These are phyloP conservation scores for Guyanaporus albipodus DNA, from an alignment of 768 basidiomycete species.

Conservation along the genomic window DNA sequence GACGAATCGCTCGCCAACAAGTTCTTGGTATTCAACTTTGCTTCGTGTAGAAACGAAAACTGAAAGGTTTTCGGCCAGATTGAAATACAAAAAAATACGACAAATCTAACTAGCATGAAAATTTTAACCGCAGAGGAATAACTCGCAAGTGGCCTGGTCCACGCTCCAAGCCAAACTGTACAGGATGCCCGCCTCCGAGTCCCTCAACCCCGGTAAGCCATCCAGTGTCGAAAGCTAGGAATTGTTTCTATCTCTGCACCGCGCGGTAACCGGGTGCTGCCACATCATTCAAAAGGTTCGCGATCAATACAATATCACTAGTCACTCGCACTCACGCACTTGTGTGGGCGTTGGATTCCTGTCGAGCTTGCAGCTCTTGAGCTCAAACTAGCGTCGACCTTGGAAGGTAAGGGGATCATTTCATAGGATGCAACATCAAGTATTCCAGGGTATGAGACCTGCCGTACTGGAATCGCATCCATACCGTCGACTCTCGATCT, in stretches of 20 bases:
- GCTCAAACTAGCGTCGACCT: neutral
- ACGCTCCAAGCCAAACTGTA: too few relatives aligned
- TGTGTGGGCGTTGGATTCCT: neutral
- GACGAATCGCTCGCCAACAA: too few relatives aligned
- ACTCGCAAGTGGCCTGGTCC: neutral
- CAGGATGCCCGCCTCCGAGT: conserved; percentile 3
- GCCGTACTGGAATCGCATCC: neutral
- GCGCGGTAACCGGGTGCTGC: neutral
- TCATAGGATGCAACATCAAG: neutral
- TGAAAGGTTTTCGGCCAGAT: too few relatives aligned
- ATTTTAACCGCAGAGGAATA: neutral
- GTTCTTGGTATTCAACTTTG: too few relatives aligned
- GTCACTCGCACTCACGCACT: conserved; percentile 14
- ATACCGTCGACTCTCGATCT: neutral
- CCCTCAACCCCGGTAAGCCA: conserved; percentile 8
- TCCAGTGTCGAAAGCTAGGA: conserved; percentile 1
- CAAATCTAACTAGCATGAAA: neutral
- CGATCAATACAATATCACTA: neutral
- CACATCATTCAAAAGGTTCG: neutral
- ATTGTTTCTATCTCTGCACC: neutral
- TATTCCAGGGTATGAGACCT: conserved; percentile 3
- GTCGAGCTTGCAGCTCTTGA: neutral
- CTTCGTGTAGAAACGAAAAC: too few relatives aligned
- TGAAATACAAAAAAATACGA: neutral
- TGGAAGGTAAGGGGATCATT: neutral